Base-by-base conservation (phyloP, 2,329 filamentous ascomycete genomes). In the Teratosphaeria pseudoeucalypti region DNA sequence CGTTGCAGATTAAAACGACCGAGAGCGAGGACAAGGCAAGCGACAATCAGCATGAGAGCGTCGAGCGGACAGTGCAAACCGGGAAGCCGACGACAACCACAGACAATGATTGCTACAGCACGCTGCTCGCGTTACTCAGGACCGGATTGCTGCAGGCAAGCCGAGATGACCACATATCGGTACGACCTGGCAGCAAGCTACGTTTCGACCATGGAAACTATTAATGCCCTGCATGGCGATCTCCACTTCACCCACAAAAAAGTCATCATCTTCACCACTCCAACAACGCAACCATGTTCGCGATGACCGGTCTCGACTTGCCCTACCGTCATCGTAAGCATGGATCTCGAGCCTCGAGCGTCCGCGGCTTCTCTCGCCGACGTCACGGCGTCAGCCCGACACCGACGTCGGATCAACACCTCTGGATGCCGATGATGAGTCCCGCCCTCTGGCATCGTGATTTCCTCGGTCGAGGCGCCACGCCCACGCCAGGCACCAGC, bases 301-400 rank as follows among this genome's bases (percentile, higher is more conserved):
- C 54, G 5, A 52, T 59, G 53, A 12, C 57, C n/a, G 57, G 57
- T 19, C 12, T 37, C 11, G 43, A 49, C 54, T 29, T 59, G 6
- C 53, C 58, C 14, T 61, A 59, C 32, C 61, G 59, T 52, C 59
- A 55, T 34, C 57, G 61, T 34, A 59, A 59, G 37, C 57, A 61
- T 27, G 19, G 61, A 19, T 26, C 47, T 6, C 62, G 59, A 39
- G 52, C 62, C 7, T 57, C 60, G 6, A 55, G 58, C 14, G 52
- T 60, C 3, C 37, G 58, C 10, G 55, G 58, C 27, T 27, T 52
- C n/a, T 52, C 47, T 6, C n/a, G 58, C 12, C 47, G 54, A 7
- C 53, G 43, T 55, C 34, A 43, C 4, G 55, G 47, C 5, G 34
- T 39, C 14, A n/a, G 34, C 11, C 14, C 19, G 14, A 27, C 54